These are phyloP conservation scores for Salix koriyanagi DNA, from an alignment of 345 rosid genomes.

Conservation along the genomic window DNA sequence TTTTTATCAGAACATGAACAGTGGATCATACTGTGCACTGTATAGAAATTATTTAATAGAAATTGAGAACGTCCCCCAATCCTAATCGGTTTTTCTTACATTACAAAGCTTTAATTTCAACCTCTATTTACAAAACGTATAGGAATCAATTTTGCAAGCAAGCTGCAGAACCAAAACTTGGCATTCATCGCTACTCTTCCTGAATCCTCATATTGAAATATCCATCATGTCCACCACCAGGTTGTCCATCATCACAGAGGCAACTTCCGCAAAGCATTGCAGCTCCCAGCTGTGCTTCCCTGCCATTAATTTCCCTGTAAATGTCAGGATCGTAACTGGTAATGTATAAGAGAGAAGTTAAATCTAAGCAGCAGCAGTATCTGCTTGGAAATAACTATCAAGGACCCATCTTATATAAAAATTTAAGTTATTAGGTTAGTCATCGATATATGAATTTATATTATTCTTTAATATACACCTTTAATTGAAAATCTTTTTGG, in stretches of 20 bases:
- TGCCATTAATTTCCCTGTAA: background rate
- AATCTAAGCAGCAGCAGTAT: background rate
- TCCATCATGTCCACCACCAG: conserved; percentile 39
- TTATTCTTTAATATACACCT: too few relatives aligned
- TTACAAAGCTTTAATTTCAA: background rate
- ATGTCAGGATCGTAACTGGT: background rate
- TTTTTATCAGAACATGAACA: background rate
- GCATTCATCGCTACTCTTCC: background rate
- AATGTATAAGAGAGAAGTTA: background rate
- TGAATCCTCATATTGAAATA: conserved; percentile 31
- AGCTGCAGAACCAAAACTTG: background rate
- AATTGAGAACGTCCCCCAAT: background rate
- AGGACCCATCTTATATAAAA: too few relatives aligned
- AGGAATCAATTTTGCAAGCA: background rate
- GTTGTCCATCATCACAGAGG: conserved; percentile 51
- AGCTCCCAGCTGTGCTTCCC: conserved; percentile 18
- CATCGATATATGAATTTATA: too few relatives aligned
- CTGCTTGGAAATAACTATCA: background rate
- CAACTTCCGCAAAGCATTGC: conserved; percentile 30
- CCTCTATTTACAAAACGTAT: background rate
- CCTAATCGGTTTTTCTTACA: background rate
- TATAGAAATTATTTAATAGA: background rate
- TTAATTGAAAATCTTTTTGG: too few relatives aligned
- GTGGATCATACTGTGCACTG: background rate
- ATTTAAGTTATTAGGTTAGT: too few relatives aligned